Conservation (phyloP, 768 basidiomycete species). For the Punctularia strigosozonata region DNA sequence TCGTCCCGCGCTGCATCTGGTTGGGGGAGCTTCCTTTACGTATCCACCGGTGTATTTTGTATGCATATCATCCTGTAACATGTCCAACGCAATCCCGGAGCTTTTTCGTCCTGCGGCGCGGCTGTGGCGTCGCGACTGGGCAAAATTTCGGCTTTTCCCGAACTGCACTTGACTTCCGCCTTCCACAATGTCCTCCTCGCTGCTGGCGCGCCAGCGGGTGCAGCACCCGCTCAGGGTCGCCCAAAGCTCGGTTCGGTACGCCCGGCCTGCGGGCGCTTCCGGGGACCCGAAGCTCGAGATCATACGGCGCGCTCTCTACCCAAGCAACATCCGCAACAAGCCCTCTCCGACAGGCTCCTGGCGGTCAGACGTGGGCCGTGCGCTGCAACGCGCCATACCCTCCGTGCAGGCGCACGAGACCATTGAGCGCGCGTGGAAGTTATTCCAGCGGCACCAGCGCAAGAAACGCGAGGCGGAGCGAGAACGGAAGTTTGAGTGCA, state of each 20-base stretch:
- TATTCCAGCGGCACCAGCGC: conserved; percentile 67
- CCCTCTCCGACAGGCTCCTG: conserved; percentile 73
- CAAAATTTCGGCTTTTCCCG: no score
- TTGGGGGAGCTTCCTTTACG: no score
- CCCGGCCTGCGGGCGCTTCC: conserved; percentile 25
- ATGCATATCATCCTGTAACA: no score
- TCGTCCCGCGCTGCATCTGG: no score
- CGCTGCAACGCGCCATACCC: conserved; percentile 76
- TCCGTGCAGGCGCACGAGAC: conserved; percentile 86
- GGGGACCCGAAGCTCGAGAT: conserved; percentile 57
- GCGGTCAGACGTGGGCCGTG: conserved; percentile 67
- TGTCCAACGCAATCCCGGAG: no score
- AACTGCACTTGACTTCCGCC: conserved; percentile 10
- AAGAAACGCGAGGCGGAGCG: conserved; percentile 59
- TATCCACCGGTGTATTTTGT: no score
- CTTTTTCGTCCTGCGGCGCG: no score
- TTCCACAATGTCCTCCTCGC: conserved; percentile 26
- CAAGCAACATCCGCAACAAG: conserved; percentile 57
- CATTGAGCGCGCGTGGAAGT: conserved; percentile 82
- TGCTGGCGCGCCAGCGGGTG: conserved; percentile 19
- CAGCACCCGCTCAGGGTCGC: conserved; percentile 1
- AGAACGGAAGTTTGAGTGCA: conserved; percentile 65
- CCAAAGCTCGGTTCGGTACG: conserved; percentile 26
- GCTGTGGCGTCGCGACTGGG: no score
- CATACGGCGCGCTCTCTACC: conserved; percentile 74